These are phyloP conservation scores for Ambrosiella xylebori DNA, from an alignment of 2,329 filamentous ascomycete genomes.

Conservation along the genomic window DNA sequence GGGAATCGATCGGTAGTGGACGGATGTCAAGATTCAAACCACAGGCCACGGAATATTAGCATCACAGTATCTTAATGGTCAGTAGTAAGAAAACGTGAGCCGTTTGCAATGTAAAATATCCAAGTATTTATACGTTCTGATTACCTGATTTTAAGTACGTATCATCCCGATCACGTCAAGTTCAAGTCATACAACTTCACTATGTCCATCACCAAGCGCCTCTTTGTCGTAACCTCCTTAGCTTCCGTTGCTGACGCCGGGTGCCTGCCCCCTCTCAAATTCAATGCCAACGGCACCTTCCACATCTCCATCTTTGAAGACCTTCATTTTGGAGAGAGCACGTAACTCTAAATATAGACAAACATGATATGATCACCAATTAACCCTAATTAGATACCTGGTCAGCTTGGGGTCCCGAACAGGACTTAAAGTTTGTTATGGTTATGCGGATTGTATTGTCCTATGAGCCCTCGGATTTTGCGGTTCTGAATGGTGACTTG, in stretches of 20 bases:
- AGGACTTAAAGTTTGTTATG: conserved; percentile 37
- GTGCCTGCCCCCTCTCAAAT: neutral
- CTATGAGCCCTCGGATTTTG: conserved; percentile 38
- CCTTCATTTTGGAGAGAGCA: conserved; percentile 54
- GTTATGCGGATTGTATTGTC: conserved; percentile 43
- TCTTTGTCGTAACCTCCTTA: neutral
- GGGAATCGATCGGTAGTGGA: no score
- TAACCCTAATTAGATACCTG: neutral
- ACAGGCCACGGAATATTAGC: no score
- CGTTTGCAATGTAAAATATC: no score
- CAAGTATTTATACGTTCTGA: no score
- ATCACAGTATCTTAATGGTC: no score
- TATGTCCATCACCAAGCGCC: neutral
- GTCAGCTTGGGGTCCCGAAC: conserved; percentile 26
- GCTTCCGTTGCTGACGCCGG: neutral
- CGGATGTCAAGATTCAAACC: no score
- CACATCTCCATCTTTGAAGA: conserved; percentile 48
- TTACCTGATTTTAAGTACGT: conserved; percentile 21
- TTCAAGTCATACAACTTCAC: neutral
- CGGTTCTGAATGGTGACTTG: conserved; percentile 54
- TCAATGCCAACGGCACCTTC: conserved; percentile 27
- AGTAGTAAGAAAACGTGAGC: no score
- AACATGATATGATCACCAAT: neutral
- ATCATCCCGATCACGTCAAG: conserved; percentile 12
- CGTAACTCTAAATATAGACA: conserved; percentile 16